A percentile compares a stretch with the other conserved stretches of the same genome.
phyloP scores from a whole-genome alignment of 2,329 filamentous ascomycete species.

The Paecilomyces niveus region DNA sequence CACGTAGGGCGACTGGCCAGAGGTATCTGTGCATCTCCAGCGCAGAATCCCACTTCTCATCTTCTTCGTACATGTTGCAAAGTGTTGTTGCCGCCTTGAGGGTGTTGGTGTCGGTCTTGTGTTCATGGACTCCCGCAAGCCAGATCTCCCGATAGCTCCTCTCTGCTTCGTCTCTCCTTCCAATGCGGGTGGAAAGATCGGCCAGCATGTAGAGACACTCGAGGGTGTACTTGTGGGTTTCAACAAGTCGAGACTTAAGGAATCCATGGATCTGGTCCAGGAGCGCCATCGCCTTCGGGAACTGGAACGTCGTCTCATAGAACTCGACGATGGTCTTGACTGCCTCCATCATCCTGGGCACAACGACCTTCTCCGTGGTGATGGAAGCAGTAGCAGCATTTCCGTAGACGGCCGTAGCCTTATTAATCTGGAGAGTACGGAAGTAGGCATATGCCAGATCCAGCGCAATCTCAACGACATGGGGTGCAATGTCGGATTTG shows the following conservation, averaged over 20 bases:
- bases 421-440: conserved; percentile 22
- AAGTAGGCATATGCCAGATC: conserved; percentile 27
- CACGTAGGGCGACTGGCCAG: conserved; percentile 41
- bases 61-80: conserved; percentile 38
- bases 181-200: conserved; percentile 40
- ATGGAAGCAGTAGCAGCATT: conserved; percentile 27
- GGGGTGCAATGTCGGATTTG: conserved; percentile 21
- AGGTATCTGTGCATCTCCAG: conserved; percentile 40
- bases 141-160: conserved; percentile 43
- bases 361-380: conserved; percentile 23
- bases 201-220: conserved; percentile 43
- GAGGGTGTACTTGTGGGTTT: conserved; percentile 39
- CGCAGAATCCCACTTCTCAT: conserved; percentile 40
- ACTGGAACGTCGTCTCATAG: conserved; percentile 31
- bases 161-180: conserved; percentile 21
- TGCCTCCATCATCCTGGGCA: conserved; percentile 22
- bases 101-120: conserved; percentile 30
- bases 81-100: conserved; percentile 42
- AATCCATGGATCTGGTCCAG: conserved; percentile 26
- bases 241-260: conserved; percentile 21
- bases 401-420: conserved; percentile 23
- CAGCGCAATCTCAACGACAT: conserved; percentile 23
- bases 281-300: conserved; percentile 22
- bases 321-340: conserved; percentile 30
- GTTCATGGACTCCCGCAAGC: conserved; percentile 22